Conservation (phyloP, 1,284 basidiomycete species). For the Hemileia vastatrix region DNA sequence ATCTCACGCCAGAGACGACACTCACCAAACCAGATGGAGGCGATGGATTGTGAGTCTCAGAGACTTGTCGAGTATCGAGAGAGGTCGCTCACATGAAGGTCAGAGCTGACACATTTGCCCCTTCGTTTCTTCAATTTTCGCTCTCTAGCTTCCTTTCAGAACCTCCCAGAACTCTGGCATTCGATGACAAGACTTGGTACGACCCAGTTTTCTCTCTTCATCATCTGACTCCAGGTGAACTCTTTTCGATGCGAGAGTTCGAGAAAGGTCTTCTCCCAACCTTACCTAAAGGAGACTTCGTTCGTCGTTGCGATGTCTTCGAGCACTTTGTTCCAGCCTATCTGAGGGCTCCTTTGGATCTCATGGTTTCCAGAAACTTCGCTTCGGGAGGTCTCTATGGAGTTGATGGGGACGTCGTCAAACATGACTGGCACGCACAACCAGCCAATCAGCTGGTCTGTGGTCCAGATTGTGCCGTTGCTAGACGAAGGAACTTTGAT, state of each 20-base stretch:
- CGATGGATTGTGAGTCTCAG: no score
- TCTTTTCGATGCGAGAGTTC: slow-evolving; percentile 12
- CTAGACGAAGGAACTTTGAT: slow-evolving; percentile 6
- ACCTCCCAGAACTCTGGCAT: neutral
- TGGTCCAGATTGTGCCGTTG: slow-evolving; percentile 7
- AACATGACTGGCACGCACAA: slow-evolving; percentile 1
- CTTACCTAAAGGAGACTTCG: slow-evolving; percentile 7
- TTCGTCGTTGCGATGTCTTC: slow-evolving; percentile 12
- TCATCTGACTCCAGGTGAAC: slow-evolving; percentile 5
- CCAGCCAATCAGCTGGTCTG: slow-evolving; percentile 7
- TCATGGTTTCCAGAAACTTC: neutral
- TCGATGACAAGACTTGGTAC: neutral
- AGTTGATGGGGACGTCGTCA: slow-evolving; percentile 3
- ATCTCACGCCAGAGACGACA: no score
- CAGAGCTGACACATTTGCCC: no score
- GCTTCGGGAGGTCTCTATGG: neutral
- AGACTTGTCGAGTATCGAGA: no score
- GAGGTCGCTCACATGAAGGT: no score
- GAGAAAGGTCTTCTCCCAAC: slow-evolving; percentile 10
- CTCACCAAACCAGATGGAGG: no score
- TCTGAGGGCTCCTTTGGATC: slow-evolving; percentile 2
- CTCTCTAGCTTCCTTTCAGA: neutral
- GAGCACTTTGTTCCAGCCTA: slow-evolving; percentile 8
- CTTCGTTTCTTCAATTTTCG: no score
- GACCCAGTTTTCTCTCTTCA: slow-evolving; percentile 6